phyloP scores from a whole-genome alignment of 805 yeast species.

The Wickerhamia fluorescens region DNA sequence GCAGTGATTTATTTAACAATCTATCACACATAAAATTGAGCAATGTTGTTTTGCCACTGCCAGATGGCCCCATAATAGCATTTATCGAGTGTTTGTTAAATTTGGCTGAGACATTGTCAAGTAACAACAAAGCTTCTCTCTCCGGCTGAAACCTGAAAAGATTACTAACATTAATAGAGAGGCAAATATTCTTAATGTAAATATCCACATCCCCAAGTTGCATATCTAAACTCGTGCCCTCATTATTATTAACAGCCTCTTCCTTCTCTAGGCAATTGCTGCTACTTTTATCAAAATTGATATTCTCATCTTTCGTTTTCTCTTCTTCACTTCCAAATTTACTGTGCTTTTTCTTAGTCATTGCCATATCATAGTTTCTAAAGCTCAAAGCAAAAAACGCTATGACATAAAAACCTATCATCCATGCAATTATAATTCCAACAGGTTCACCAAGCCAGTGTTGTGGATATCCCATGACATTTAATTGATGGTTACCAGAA shows the following conservation, averaged over 20 bases:
- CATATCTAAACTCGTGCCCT: no score
- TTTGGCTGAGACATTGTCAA: slow-evolving; percentile 48
- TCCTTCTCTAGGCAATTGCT: slow-evolving; percentile 7
- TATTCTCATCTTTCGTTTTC: slow-evolving; percentile 4
- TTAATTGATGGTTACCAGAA: slow-evolving; percentile 16
- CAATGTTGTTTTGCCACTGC: slow-evolving; percentile 80
- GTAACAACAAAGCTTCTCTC: no score
- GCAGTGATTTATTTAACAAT: slow-evolving; percentile 30
- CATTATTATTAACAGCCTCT: background rate
- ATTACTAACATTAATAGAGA: no score
- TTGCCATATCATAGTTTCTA: slow-evolving; percentile 15
- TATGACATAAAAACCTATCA: slow-evolving; percentile 12
- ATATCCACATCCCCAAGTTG: no score
- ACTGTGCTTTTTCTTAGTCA: slow-evolving; percentile 16
- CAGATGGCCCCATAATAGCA: slow-evolving; percentile 85
- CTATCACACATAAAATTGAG: slow-evolving; percentile 59
- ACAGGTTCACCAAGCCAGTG: slow-evolving; percentile 18
- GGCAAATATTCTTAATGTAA: no score
- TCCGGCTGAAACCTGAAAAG: no score
- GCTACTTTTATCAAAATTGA: background rate
- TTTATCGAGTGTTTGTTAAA: slow-evolving; percentile 55
- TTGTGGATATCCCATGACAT: slow-evolving; percentile 15
- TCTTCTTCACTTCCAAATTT: slow-evolving; percentile 13
- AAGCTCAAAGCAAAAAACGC: slow-evolving; percentile 9
- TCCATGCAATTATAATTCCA: slow-evolving; percentile 15